Evolutionary conservation across 2,329 filamentous ascomycete genomes (phyloP).

Genomic region (Aspergillus sp.): DNA sequence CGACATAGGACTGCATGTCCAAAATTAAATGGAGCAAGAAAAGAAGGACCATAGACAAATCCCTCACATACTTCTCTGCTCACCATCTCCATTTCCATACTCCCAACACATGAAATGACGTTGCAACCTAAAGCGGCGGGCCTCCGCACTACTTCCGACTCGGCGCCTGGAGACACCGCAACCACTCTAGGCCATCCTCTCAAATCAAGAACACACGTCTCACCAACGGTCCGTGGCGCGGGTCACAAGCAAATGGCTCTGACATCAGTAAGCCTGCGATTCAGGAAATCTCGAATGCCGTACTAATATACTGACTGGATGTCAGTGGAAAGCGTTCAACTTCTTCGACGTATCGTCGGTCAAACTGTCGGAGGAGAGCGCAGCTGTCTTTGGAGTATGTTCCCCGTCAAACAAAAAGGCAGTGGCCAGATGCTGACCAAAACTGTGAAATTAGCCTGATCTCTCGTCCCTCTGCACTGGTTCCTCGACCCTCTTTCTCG

Average conservation of each 20-base stretch:
- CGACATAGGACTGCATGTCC: too few species aligned
- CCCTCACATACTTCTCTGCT: too few species aligned
- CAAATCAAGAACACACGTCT: too few species aligned
- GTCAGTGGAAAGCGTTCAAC: constrained; percentile 96
- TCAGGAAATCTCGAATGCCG: not conserved
- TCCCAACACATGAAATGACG: not conserved
- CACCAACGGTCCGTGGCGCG: constrained; percentile 22
- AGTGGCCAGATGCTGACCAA: constrained; percentile 1
- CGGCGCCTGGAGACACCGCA: constrained; percentile 1
- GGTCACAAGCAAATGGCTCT: constrained; percentile 33
- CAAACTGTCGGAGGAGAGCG: constrained; percentile 68
- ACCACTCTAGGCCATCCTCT: constrained; percentile 1
- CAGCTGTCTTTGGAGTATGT: constrained; percentile 69
- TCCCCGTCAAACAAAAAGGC: not conserved
- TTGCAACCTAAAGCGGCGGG: constrained; percentile 11
- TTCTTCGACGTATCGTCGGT: constrained; percentile 95
- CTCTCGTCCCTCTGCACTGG: constrained; percentile 79
- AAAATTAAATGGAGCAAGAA: too few species aligned
- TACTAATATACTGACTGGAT: constrained; percentile 4
- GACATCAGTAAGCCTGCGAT: constrained; percentile 30
- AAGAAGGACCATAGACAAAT: too few species aligned
- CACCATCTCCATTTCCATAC: too few species aligned
- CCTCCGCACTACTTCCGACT: constrained; percentile 10
- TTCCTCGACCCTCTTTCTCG: constrained; percentile 81
- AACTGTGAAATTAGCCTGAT: constrained; percentile 44